Conservation (phyloP, 345 rosid species). For the Gossypium australe region DNA sequence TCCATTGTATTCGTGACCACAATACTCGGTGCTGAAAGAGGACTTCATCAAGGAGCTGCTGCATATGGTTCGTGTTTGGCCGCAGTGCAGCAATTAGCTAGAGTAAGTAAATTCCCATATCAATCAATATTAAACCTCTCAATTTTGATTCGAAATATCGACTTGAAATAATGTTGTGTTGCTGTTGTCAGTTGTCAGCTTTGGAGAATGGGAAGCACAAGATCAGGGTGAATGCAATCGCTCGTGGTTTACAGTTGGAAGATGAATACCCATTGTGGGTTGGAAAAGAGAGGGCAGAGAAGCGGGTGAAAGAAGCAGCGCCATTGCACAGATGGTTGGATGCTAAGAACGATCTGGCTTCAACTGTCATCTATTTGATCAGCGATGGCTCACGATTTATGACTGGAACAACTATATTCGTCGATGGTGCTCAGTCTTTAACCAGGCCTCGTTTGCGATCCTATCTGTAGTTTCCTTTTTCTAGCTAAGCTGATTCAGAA, state of each 20-base stretch:
- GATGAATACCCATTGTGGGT: constrained; percentile 63
- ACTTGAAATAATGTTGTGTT: neutral
- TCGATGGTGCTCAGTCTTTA: constrained; percentile 83
- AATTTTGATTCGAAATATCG: no score
- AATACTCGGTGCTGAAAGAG: constrained; percentile 67
- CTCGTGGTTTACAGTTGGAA: constrained; percentile 59
- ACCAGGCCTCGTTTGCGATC: constrained; percentile 85
- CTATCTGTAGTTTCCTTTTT: constrained; percentile 40
- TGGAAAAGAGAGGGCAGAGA: constrained; percentile 62
- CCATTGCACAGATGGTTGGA: constrained; percentile 76
- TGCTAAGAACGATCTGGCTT: constrained; percentile 56
- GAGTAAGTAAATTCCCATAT: constrained; percentile 38
- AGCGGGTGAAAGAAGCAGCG: constrained; percentile 49
- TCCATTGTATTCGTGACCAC: constrained; percentile 64
- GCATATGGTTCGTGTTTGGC: constrained; percentile 72
- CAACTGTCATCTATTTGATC: constrained; percentile 70
- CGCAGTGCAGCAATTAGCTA: constrained; percentile 71
- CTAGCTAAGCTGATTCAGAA: neutral
- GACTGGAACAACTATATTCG: constrained; percentile 80
- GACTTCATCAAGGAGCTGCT: constrained; percentile 82
- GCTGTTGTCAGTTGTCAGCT: constrained; percentile 39
- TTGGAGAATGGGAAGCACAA: constrained; percentile 57
- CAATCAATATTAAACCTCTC: no score
- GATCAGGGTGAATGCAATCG: constrained; percentile 58
- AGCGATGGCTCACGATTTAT: constrained; percentile 72